phyloP scores from a whole-genome alignment of 192 early-diverging fungal species.

The Coemansia brasiliensis region DNA sequence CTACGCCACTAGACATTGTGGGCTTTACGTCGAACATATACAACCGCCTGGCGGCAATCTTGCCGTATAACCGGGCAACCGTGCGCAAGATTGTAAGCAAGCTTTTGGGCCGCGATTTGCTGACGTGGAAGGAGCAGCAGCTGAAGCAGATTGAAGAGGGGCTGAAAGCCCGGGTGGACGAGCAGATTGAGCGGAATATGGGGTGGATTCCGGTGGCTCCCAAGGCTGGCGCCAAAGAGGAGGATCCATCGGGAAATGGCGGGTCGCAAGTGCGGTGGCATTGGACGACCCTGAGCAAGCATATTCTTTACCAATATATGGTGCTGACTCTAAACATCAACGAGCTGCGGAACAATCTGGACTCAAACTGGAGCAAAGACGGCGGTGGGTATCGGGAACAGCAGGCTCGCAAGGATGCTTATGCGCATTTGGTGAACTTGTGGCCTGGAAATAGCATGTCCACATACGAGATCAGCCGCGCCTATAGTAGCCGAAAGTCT shows the following conservation, averaged over 20 bases:
- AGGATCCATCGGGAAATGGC: constrained; percentile 15
- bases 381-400: constrained; percentile 41
- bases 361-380: constrained; percentile 19
- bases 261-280: constrained; percentile 52
- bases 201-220: constrained; percentile 51
- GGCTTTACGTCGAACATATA: constrained; percentile 48
- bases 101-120: constrained; percentile 36
- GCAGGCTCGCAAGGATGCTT: constrained; percentile 55
- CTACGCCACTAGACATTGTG: constrained; percentile 48
- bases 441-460: constrained; percentile 53
- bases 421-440: constrained; percentile 47
- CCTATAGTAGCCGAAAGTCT: constrained; percentile 55
- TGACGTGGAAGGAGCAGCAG: constrained; percentile 55
- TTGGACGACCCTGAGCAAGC: constrained; percentile 56
- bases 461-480: constrained; percentile 55
- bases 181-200: constrained; percentile 44
- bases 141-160: constrained; percentile 54
- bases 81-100: constrained; percentile 56
- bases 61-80: constrained; percentile 53
- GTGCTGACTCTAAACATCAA: constrained; percentile 43
- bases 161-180: constrained; percentile 46
- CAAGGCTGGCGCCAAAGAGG: constrained; percentile 29
- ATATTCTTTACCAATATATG: constrained; percentile 55
- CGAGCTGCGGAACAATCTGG: constrained; percentile 42
- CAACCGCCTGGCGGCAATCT: constrained; percentile 22